These are phyloP conservation scores for Diutina scorzettiae DNA, from an alignment of 1,139 yeast species.

Conservation along the genomic window DNA sequence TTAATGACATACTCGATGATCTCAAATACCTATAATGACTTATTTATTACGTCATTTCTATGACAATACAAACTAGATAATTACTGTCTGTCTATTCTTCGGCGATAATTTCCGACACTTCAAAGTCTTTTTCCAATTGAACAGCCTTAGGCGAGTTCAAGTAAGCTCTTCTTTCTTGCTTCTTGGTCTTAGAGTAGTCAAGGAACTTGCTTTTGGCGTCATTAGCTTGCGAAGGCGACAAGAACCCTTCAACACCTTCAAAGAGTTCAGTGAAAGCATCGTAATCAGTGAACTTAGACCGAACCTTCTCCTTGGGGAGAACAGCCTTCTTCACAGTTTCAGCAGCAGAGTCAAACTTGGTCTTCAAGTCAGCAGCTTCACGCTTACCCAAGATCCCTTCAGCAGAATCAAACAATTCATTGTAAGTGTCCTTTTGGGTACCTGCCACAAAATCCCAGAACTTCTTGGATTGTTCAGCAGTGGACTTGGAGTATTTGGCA, in stretches of 20 bases:
- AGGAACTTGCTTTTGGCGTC: neutral
- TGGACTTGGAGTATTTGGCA: neutral
- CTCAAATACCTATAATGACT: too few species aligned
- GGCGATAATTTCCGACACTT: neutral
- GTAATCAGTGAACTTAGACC: neutral
- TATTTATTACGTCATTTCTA: too few species aligned
- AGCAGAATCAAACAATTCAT: neutral
- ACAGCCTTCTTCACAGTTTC: neutral
- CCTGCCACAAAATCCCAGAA: neutral
- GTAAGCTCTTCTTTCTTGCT: neutral
- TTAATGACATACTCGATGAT: too few species aligned
- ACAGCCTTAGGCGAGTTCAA: neutral
- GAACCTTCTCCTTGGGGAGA: neutral
- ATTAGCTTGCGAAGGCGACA: neutral
- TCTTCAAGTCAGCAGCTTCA: constrained; percentile 4
- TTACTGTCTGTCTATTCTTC: neutral
- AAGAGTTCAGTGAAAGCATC: constrained; percentile 1
- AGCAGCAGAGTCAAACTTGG: neutral
- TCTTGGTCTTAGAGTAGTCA: neutral
- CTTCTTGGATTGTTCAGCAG: neutral
- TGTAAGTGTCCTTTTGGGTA: neutral
- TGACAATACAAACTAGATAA: too few species aligned
- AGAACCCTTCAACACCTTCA: neutral
- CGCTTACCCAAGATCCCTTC: constrained; percentile 2
- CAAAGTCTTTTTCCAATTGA: constrained; percentile 1